Evolutionary conservation across 2,329 filamentous ascomycete species (phyloP).

Genomic region (Gliomastix tumulicola): DNA sequence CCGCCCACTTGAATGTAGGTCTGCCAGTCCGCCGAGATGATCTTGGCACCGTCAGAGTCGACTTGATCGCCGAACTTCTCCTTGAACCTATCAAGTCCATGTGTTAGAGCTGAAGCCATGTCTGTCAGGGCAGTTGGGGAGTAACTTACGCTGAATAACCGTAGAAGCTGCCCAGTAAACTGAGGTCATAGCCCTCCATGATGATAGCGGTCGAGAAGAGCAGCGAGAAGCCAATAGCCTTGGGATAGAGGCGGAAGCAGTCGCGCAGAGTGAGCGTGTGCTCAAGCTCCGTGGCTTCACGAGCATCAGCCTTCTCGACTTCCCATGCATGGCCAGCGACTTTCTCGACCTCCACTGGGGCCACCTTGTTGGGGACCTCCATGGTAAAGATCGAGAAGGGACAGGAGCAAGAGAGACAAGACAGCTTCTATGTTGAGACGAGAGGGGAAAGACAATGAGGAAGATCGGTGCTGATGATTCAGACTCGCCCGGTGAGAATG

Average conservation of each 20-base stretch:
- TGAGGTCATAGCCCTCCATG: slow-evolving; percentile 33
- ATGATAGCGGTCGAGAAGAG: slow-evolving; percentile 32
- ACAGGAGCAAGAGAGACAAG: no score
- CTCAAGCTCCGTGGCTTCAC: slow-evolving; percentile 31
- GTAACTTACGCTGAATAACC: slow-evolving; percentile 19
- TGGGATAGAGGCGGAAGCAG: slow-evolving; percentile 29
- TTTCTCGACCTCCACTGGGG: no score
- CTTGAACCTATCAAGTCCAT: slow-evolving; percentile 31
- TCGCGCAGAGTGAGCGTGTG: slow-evolving; percentile 25
- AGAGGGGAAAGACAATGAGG: no score
- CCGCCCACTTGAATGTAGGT: slow-evolving; percentile 25
- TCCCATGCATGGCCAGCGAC: no score
- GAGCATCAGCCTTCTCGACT: no score
- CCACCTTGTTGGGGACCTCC: no score
- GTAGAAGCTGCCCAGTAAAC: slow-evolving; percentile 30
- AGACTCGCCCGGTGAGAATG: no score
- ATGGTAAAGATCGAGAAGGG: no score
- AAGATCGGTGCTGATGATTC: no score
- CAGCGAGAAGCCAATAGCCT: slow-evolving; percentile 33
- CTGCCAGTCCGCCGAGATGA: slow-evolving; percentile 22
- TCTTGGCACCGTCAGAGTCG: background rate
- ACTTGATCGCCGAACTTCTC: slow-evolving; percentile 34
- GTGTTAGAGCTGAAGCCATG: no score
- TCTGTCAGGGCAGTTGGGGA: no score
- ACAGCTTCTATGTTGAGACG: no score